phyloP scores from a whole-genome alignment of 2,329 filamentous ascomycete species.

The Cytospora schulzeri region DNA sequence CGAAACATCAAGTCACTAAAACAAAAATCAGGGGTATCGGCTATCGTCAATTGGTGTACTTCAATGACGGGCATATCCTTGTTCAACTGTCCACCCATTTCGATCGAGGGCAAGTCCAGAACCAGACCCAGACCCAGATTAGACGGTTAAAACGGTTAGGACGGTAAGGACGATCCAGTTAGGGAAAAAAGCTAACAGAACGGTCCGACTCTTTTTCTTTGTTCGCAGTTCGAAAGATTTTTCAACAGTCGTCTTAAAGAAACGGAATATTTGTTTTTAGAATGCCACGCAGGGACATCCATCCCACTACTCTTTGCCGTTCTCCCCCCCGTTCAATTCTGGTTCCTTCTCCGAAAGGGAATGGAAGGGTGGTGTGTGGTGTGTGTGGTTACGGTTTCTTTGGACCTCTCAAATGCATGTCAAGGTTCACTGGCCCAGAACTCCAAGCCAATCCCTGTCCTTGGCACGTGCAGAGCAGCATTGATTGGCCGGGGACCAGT shows the following conservation, averaged over 20 bases:
- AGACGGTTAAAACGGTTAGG: too few species aligned
- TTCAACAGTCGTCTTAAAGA: too few species aligned
- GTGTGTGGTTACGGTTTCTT: background rate
- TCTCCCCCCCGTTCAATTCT: background rate
- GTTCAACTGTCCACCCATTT: background rate
- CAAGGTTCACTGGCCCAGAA: background rate
- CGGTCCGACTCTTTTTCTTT: background rate
- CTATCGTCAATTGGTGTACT: background rate
- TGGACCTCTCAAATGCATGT: background rate
- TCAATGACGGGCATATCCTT: background rate
- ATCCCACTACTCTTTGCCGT: background rate
- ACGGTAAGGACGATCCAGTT: too few species aligned
- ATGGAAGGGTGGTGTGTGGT: too few species aligned
- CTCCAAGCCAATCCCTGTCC: slow-evolving; percentile 5
- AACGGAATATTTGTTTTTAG: too few species aligned
- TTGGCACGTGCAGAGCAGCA: slow-evolving; percentile 10
- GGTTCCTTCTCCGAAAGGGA: background rate
- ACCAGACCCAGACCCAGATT: background rate
- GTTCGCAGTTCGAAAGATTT: background rate
- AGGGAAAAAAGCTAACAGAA: background rate
- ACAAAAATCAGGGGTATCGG: background rate
- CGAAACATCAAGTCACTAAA: background rate
- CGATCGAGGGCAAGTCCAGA: background rate
- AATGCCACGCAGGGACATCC: too few species aligned
- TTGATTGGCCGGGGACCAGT: slow-evolving; percentile 21